Evolutionary conservation across 768 basidiomycete genomes (phyloP), one percentile per base, ranked within the genome.

Genomic region (Pleurotus cornucopiae): DNA sequence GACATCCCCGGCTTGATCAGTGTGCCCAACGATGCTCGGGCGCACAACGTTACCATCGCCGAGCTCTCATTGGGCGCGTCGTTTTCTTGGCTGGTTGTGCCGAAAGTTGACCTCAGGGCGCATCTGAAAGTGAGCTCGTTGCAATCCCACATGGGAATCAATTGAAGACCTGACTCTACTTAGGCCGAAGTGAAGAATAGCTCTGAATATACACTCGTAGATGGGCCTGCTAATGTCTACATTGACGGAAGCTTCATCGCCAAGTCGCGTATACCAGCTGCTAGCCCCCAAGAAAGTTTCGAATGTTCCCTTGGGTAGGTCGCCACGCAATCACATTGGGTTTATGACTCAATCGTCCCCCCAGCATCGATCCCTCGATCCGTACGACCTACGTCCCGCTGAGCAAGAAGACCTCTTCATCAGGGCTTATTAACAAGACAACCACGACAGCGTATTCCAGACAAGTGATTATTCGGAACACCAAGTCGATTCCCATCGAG

Each of bases 221-320:
- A 52, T 2, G 76, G 76, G 0, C 60, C 54, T 1, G 72, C 71
- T 1, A 75, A 67, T 48, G 66, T 76, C 25, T 76, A 73, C 55
- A 71, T 77, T 2, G 72, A 76, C 51, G 74, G 75, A 5, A 73
- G 70, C 57, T 76, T 76, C 63, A 73, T 73, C 9, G 69, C 74
- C 20, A 63, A 66, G 7, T 71, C 73, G 0, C 46, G 46, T 14
- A 56, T 78, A 6, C 69, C 71, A 4, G 53, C 60, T 0, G 73
- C 73, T 11, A 70, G 71, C 38, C 73, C 76, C 0, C 63, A 69
- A 40, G 76, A 76, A 56, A 70, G 59, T 43, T 78, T 78, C 55
- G 68, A 72, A 34, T 76, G 70, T 40, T 65, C 74, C 0, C 69
- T 76, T 2, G 76, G 75, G 74, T 75, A 57, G 34, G 68, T 45